Conservation (phyloP, 2,329 filamentous ascomycete species). For the Colletotrichum paranaense region DNA sequence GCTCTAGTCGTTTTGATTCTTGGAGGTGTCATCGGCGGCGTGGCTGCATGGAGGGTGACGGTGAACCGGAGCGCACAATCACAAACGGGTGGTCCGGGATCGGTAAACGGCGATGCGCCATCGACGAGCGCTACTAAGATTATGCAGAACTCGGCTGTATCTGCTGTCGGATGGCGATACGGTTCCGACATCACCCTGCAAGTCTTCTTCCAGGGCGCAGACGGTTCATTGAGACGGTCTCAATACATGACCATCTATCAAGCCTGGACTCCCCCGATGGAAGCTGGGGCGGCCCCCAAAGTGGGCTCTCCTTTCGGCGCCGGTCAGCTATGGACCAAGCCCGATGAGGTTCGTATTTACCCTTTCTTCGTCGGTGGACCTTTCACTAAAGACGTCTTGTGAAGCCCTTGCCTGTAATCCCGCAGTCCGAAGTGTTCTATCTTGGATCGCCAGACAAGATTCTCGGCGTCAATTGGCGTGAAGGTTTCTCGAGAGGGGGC, state of each 20-base stretch:
- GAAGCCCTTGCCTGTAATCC: constrained; percentile 12
- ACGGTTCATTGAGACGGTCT: constrained; percentile 3
- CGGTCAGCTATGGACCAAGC: constrained; percentile 2
- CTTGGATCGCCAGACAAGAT: constrained; percentile 6
- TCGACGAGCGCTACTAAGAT: constrained; percentile 23
- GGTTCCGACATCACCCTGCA: constrained; percentile 18
- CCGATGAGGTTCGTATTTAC: neutral
- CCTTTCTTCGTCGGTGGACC: neutral
- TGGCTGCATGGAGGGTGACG: constrained; percentile 26
- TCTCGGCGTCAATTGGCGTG: constrained; percentile 21
- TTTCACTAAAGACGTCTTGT: neutral
- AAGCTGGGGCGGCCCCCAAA: constrained; percentile 20
- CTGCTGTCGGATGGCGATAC: constrained; percentile 22
- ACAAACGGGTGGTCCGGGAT: neutral
- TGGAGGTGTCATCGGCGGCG: constrained; percentile 20
- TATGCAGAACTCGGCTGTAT: constrained; percentile 20
- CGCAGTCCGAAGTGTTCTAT: constrained; percentile 25
- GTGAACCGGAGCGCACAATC: neutral
- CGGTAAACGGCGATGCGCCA: neutral
- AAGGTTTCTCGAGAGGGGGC: constrained; percentile 13
- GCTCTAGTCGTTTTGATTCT: constrained; percentile 13
- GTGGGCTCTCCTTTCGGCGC: constrained; percentile 19
- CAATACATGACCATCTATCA: constrained; percentile 18
- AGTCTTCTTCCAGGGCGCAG: constrained; percentile 27
- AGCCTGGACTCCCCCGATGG: constrained; percentile 18